Evolutionary conservation across 2,329 filamentous ascomycete species (phyloP), one percentile per base, ranked within the genome.

Genomic region (Pyricularia pennisetigena): DNA sequence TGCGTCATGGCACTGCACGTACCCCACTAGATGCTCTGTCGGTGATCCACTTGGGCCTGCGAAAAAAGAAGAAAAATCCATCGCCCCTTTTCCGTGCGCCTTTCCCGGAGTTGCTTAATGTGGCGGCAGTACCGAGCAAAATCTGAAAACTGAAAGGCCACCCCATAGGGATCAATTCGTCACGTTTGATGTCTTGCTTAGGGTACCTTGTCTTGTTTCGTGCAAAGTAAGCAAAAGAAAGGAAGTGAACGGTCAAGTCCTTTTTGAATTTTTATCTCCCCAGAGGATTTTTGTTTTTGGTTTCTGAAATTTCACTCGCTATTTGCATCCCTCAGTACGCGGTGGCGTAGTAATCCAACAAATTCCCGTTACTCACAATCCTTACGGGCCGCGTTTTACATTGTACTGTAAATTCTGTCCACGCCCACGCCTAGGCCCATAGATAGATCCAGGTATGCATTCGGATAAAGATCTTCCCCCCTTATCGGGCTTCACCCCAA

Each of bases 101-200:
- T 49, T 23, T 26, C 65, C 65, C 35, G 64, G 35, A 41, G 23
- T 57, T 67, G 32, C 35, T 61, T 67, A 29, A 24, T 29, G 29
- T 54, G n/a, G 32, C 20, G 30, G 14, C 23, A 28, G 32, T 62
- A 41, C 62, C 41, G 41, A 49, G 57, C 20, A 69, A 30, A 32
- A 28, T 66, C 54, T 63, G 28, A 68, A 68, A 69, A 70, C 68
- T 26, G 62, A 49, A 49, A 49, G n/a, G 41, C 41, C 41, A 49
- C 41, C 41, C 41, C 41, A 49, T 49, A 49, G 41, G 41, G 41
- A n/a, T 49, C 20, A 49, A 49, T n/a, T 49, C n/a, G 41, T 49
- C 41, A 49, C 41, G 41, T 49, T 49, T 49, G 41, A 49, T 49
- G 41, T 49, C 41, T 49, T 49, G 41, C 7, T n/a, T 49, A 49